Percentiles rank a stretch among this genome's conserved stretches.
These are phyloP conservation scores for Phialophora tarda DNA, from an alignment of 2,329 filamentous ascomycete genomes.

Conservation along the genomic window DNA sequence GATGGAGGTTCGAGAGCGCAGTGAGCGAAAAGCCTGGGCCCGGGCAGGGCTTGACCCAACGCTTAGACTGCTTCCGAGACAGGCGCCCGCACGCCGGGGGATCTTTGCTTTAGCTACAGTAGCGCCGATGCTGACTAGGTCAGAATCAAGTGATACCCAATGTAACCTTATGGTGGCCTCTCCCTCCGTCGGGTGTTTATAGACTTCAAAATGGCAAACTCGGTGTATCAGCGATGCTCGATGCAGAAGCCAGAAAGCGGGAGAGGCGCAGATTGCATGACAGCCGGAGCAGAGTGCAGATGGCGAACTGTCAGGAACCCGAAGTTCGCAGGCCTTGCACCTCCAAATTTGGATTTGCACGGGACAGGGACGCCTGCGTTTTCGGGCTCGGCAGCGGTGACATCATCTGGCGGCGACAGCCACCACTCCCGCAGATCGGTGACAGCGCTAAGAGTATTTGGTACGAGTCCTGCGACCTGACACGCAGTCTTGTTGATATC, in stretches of 20 bases:
- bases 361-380: not conserved
- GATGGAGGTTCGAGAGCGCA: constrained; percentile 7
- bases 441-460: not conserved
- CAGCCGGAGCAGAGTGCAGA: not conserved
- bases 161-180: not conserved
- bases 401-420: constrained; percentile 2
- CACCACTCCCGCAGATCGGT: not conserved
- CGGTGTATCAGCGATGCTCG: not conserved
- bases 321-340: constrained; percentile 12
- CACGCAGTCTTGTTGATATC: not conserved
- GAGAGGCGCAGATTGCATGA: not conserved
- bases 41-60: constrained; percentile 11
- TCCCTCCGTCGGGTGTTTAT: not conserved
- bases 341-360: constrained; percentile 9
- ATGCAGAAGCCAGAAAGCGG: not conserved
- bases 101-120: not conserved
- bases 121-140: not conserved
- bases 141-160: not conserved
- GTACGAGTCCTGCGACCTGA: not conserved
- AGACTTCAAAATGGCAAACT: not conserved
- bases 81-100: constrained; percentile 7
- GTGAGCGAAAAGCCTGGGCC: constrained; percentile 17
- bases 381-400: constrained; percentile 5
- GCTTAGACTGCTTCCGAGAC: constrained; percentile 14
- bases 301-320: constrained; percentile 19